Evolutionary conservation across 352 stramenopile genomes (phyloP).

Genomic region (Pythium oligandrum): DNA sequence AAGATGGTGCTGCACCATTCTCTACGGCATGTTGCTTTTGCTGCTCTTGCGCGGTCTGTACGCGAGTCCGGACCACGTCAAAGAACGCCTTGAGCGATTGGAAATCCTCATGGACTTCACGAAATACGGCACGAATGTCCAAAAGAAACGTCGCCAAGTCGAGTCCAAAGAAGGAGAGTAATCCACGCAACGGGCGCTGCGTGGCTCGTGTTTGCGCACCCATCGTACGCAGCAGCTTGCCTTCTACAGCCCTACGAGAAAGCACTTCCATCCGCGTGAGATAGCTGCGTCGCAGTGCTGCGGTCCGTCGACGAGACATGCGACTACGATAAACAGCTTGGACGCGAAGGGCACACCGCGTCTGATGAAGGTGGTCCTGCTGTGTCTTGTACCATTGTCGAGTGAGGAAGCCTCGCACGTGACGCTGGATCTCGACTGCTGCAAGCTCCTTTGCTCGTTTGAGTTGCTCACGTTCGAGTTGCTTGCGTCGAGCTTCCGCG

Average conservation of each 20-base stretch:
- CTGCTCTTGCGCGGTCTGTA: slow-evolving; percentile 23
- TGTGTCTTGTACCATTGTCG: slow-evolving; percentile 53
- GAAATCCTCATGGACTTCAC: slow-evolving; percentile 71
- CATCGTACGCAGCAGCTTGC: slow-evolving; percentile 48
- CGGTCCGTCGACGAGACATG: slow-evolving; percentile 55
- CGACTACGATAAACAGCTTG: slow-evolving; percentile 72
- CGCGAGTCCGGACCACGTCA: slow-evolving; percentile 45
- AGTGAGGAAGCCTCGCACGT: slow-evolving; percentile 51
- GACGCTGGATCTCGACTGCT: slow-evolving; percentile 65
- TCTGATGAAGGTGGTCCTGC: slow-evolving; percentile 41
- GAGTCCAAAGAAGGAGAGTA: slow-evolving; percentile 73
- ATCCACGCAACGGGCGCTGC: slow-evolving; percentile 53
- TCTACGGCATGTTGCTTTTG: slow-evolving; percentile 5
- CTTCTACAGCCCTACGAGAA: slow-evolving; percentile 50
- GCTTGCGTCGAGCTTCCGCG: slow-evolving; percentile 36
- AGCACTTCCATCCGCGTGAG: slow-evolving; percentile 77
- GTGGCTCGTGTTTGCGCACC: slow-evolving; percentile 52
- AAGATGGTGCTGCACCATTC: not conserved
- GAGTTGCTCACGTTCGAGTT: slow-evolving; percentile 43
- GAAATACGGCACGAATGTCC: slow-evolving; percentile 53
- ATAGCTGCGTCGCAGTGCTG: slow-evolving; percentile 65
- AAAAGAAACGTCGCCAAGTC: slow-evolving; percentile 73
- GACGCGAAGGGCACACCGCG: slow-evolving; percentile 42
- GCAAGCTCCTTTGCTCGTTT: slow-evolving; percentile 41
- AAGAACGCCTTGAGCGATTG: slow-evolving; percentile 59